Evolutionary conservation across 345 rosid genomes (phyloP), one percentile per base, ranked within the genome.

Genomic region (Streptanthus diversifolius): DNA sequence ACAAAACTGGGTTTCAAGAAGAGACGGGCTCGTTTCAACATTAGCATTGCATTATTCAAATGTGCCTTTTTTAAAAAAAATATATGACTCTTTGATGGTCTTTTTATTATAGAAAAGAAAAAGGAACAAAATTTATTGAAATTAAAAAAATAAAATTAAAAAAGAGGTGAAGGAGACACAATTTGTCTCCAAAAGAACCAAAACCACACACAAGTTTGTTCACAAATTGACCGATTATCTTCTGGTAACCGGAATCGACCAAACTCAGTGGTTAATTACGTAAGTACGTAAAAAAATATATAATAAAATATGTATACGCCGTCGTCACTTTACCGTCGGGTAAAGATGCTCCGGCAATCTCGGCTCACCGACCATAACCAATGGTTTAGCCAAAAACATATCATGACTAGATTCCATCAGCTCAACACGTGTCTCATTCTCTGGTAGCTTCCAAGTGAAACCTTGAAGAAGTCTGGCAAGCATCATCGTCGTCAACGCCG

Each of bases 391-490:
- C 40, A 77, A 55, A 68, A 68, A 75, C 45, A 77, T 54, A 43
- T 80, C 80, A 33, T 75, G 72, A 52, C 78, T 56, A 8, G 82
- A 66, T 58, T 81, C 83, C 21, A 65, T 29, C 10, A 83, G 59
- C 66, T 75, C 82, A 8, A 83, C 75, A 10, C 73, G 48, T 5
- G 79, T 52, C 18, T 30, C 30, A 25, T 64, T 47, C 19, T 67
- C 75, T 0, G 83, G 80, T 52, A 63, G 4, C 41, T 52, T 73
- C 86, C 86, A 83, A 0, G 71, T 63, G 52, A 85, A 85, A 5
- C 83, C 86, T 65, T 83, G 86, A 24, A 85, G 70, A 45, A 85
- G 78, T 72, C 89, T 83, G 0, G 87, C 89, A 2, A 85, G 68
- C 19, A 82, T 29, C 87, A 85, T 82, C 5, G 82, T 68, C 0